These are phyloP conservation scores for Serendipita sp. DNA, from an alignment of 768 basidiomycete species.

Conservation along the genomic window DNA sequence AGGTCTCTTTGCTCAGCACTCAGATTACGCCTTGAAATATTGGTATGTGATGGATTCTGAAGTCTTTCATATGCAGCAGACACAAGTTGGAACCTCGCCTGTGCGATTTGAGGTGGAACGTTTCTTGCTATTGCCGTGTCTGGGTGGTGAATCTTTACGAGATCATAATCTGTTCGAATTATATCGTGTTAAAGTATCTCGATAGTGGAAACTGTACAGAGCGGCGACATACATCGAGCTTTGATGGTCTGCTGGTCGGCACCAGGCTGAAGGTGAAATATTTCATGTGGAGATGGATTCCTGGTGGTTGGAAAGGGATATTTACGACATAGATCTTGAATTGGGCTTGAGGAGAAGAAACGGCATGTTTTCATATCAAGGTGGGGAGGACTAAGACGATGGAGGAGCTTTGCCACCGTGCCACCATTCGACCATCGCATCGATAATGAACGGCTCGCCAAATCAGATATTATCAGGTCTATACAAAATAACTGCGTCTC, in stretches of 20 bases:
- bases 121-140: conserved; percentile 36
- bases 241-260: conserved; percentile 2
- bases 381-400: not conserved
- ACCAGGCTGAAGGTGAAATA: not conserved
- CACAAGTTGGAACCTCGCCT: conserved; percentile 54
- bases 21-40: too few species aligned
- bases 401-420: too few species aligned
- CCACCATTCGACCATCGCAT: too few species aligned
- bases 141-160: conserved; percentile 65
- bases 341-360: not conserved
- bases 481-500: too few species aligned
- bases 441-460: too few species aligned
- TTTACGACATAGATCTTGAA: not conserved
- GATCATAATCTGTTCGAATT: conserved; percentile 45
- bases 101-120: conserved; percentile 32
- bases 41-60: conserved; percentile 10
- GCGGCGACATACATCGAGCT: not conserved
- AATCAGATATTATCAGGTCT: too few species aligned
- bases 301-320: not conserved
- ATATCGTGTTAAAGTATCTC: not conserved
- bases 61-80: conserved; percentile 50
- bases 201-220: not conserved
- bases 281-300: not conserved
- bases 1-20: not conserved
- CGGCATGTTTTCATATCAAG: not conserved